Evolutionary conservation across 2,329 filamentous ascomycete genomes (phyloP).

Genomic region (Fusarium mangiferae): DNA sequence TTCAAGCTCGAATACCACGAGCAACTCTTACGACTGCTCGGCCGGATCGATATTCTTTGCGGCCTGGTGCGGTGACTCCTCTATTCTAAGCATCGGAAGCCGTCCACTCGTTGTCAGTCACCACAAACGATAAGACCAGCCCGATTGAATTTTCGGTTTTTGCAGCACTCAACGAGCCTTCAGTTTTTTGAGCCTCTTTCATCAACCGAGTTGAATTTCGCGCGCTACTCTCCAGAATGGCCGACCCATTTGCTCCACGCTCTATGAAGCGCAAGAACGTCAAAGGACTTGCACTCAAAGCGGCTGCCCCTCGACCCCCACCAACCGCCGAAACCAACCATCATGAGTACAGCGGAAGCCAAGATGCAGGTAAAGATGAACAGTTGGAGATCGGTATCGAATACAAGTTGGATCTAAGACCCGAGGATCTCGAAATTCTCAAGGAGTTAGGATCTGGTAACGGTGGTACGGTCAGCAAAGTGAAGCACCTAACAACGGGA

Average conservation of each 20-base stretch:
- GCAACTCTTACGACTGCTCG: slow-evolving; percentile 19
- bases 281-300: slow-evolving; percentile 90
- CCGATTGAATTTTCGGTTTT: slow-evolving; percentile 23
- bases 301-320: slow-evolving; percentile 76
- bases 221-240: slow-evolving; percentile 57
- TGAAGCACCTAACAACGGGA: slow-evolving; percentile 92
- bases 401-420: slow-evolving; percentile 91
- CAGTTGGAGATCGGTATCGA: slow-evolving; percentile 95
- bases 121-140: slow-evolving; percentile 27
- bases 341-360: slow-evolving; percentile 68
- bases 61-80: slow-evolving; percentile 1
- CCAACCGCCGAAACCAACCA: slow-evolving; percentile 79
- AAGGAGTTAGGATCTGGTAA: slow-evolving; percentile 97
- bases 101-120: slow-evolving; percentile 12
- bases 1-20: slow-evolving; percentile 12
- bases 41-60: slow-evolving; percentile 7
- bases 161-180: slow-evolving; percentile 5
- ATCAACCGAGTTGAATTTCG: slow-evolving; percentile 11
- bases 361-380: slow-evolving; percentile 63
- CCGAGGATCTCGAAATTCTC: slow-evolving; percentile 90
- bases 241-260: slow-evolving; percentile 71
- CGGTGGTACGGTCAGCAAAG: slow-evolving; percentile 98
- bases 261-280: slow-evolving; percentile 99
- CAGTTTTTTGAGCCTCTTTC: background rate
- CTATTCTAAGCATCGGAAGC: slow-evolving; percentile 2